Evolutionary conservation across 306 rosid species (phyloP).

Genomic region (Prunus dulcis): DNA sequence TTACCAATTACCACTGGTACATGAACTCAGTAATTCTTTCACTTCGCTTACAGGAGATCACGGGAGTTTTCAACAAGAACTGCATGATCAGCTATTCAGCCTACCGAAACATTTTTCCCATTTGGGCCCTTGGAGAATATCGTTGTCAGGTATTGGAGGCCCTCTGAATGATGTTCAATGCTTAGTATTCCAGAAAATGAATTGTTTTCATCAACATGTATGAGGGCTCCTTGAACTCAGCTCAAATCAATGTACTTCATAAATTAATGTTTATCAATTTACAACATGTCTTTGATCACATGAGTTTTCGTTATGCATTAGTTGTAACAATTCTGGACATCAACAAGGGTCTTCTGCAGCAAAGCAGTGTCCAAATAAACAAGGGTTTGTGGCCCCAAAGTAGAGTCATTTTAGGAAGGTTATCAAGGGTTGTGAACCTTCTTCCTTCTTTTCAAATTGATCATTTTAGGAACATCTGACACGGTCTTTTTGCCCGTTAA

Average conservation of each 20-base stretch:
- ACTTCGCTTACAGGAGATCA: constrained; percentile 30
- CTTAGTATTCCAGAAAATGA: neutral
- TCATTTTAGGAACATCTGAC: neutral
- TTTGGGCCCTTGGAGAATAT: constrained; percentile 29
- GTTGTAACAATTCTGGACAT: neutral
- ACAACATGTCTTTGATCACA: neutral
- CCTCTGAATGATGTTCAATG: constrained; percentile 1
- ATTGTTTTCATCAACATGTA: neutral
- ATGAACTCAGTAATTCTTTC: neutral
- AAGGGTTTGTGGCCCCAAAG: no score
- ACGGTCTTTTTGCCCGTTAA: neutral
- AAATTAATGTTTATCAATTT: neutral
- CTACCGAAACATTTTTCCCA: constrained; percentile 28
- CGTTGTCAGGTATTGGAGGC: constrained; percentile 25
- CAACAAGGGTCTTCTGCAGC: no score
- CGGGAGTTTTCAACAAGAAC: constrained; percentile 42
- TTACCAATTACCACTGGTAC: neutral
- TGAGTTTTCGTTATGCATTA: neutral
- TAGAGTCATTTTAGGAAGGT: no score
- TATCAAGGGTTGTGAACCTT: no score
- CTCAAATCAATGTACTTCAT: neutral
- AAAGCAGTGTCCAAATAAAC: no score
- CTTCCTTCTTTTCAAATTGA: no score
- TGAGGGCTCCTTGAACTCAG: neutral
- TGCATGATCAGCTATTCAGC: constrained; percentile 45